These are phyloP conservation scores for Phialophora tarda DNA, from an alignment of 2,329 filamentous ascomycete genomes.

Conservation along the genomic window DNA sequence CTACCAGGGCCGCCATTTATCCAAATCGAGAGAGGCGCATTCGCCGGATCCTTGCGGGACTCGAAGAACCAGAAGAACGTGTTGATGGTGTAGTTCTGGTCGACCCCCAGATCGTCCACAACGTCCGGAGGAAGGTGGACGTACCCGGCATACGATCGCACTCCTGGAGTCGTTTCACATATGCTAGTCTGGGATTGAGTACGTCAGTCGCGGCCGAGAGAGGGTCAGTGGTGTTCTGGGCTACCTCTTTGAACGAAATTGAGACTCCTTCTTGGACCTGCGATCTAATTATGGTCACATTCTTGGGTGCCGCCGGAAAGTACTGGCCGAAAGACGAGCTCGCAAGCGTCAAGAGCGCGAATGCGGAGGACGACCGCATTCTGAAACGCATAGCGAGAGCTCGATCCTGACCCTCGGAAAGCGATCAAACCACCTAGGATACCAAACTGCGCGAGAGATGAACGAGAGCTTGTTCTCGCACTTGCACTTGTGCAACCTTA, in stretches of 20 bases:
- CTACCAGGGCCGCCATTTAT: constrained; percentile 68
- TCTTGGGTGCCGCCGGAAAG: constrained; percentile 51
- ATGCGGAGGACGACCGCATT: neutral
- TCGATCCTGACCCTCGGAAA: neutral
- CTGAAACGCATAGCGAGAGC: neutral
- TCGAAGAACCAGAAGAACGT: constrained; percentile 73
- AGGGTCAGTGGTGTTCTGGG: neutral
- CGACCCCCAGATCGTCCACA: constrained; percentile 44
- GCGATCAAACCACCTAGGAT: neutral
- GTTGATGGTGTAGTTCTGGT: constrained; percentile 64
- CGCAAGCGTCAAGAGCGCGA: neutral
- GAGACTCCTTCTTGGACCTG: constrained; percentile 51
- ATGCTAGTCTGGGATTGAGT: constrained; percentile 49
- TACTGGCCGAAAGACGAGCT: constrained; percentile 25
- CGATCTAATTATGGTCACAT: constrained; percentile 50
- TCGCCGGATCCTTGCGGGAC: constrained; percentile 57
- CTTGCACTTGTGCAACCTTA: neutral
- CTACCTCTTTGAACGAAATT: constrained; percentile 56
- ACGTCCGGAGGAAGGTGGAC: constrained; percentile 60
- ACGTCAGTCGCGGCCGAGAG: neutral
- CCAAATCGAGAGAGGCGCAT: constrained; percentile 66
- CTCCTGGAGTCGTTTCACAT: constrained; percentile 63
- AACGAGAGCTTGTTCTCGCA: neutral
- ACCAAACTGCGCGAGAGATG: neutral
- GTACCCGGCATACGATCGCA: constrained; percentile 64